phyloP scores from a whole-genome alignment of 768 basidiomycete species.

The Lactarius pseudohatsudake region DNA sequence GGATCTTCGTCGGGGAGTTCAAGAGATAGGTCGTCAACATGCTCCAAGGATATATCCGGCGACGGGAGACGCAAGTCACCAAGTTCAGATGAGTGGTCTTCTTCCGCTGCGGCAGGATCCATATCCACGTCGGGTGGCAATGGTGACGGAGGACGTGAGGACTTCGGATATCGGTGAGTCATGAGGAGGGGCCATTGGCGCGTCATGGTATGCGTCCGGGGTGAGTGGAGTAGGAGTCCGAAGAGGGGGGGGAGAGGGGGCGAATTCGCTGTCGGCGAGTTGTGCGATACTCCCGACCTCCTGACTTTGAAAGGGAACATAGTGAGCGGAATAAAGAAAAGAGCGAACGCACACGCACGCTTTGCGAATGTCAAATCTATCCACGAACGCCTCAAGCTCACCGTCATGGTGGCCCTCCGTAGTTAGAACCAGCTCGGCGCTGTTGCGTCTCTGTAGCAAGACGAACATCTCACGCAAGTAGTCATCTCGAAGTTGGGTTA shows the following conservation, averaged over 20 bases:
- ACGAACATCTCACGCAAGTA: slow-evolving; percentile 70
- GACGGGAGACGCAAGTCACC: slow-evolving; percentile 4
- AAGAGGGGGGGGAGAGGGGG: slow-evolving; percentile 23
- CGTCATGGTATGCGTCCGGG: slow-evolving; percentile 11
- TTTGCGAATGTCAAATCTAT: slow-evolving; percentile 53
- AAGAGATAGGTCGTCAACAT: slow-evolving; percentile 15
- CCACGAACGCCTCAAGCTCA: slow-evolving; percentile 52
- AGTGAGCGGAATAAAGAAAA: slow-evolving; percentile 17
- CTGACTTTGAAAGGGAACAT: slow-evolving; percentile 33
- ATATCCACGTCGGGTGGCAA: slow-evolving; percentile 13
- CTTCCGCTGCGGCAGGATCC: neutral
- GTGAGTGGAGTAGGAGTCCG: slow-evolving; percentile 18
- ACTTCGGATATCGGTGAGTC: slow-evolving; percentile 32
- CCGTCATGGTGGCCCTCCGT: slow-evolving; percentile 41
- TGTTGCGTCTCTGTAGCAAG: slow-evolving; percentile 57
- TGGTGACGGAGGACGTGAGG: slow-evolving; percentile 28
- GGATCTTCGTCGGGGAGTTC: slow-evolving; percentile 14
- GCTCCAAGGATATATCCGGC: slow-evolving; percentile 18
- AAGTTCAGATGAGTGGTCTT: slow-evolving; percentile 11
- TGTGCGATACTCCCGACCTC: slow-evolving; percentile 36
- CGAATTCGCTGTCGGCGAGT: slow-evolving; percentile 32
- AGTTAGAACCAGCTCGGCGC: slow-evolving; percentile 43
- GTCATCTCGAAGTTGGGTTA: slow-evolving; percentile 64
- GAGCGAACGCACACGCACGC: slow-evolving; percentile 41
- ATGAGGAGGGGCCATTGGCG: slow-evolving; percentile 6